Evolutionary conservation across 352 stramenopile species (phyloP), one percentile per base, ranked within the genome.

Genomic region (Phytophthora pluvialis): DNA sequence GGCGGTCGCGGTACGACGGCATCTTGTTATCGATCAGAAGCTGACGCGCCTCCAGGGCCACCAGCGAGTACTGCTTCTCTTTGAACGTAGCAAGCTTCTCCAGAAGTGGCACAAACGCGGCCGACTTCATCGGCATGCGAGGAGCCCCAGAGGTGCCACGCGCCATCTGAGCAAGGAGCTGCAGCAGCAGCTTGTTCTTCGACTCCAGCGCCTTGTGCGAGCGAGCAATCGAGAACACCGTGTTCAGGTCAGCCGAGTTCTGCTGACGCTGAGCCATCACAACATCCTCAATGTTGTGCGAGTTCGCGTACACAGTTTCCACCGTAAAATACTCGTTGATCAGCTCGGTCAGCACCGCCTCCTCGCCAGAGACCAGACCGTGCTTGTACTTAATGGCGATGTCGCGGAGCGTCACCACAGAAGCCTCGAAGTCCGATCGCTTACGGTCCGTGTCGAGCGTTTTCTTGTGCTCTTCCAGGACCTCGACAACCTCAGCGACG

Each of bases 11-110:
- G 72, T 98, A 97, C 54, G 93, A 98, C 33, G 97, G 96, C 81
- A 98, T 98, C 72, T 98, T 98, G 74, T 98, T 93, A 72, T 98
- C 86, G 48, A 99, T 96, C 8, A 99, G 78, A 36, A 99, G 80
- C 70, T 98, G 97, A 60, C 97, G 88, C 25, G 97, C 97, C 68
- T 97, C 85, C 52, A 99, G 81, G 9, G 97, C 93, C 38, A 99
- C 81, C 11, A 95, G 71, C 45, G 93, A 97, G 81, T 99, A 99
- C 65, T 90, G 71, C 48, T 93, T 93, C 63, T 95, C 84, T 70
- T 92, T 90, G 62, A 98, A 89, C 45, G 90, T 91, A 7, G 89
- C 83, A 13, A 98, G 75, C 18, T 86, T 75, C 62, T 97, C 91
- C 3, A 98, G 75, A 31, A 97, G 73, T 36, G 89, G 76, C 67